Percentiles rank a stretch among this genome's conserved stretches.
phyloP scores from a whole-genome alignment of 2,329 filamentous ascomycete species.

The Passalora sequoiae region DNA sequence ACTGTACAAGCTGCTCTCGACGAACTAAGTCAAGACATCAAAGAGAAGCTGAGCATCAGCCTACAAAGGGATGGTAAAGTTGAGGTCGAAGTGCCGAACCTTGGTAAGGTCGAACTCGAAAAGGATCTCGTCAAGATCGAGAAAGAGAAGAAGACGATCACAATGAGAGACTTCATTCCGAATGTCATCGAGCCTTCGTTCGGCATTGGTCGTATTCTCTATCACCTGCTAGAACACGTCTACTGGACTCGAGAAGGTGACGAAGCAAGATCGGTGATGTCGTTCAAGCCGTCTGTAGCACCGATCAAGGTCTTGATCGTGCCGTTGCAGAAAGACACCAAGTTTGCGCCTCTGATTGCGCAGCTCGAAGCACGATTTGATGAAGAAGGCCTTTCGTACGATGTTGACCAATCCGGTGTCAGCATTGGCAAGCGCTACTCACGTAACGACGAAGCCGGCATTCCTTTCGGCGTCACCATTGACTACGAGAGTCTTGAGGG shows the following conservation, averaged over 20 bases:
- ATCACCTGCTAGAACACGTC: conserved; percentile 86
- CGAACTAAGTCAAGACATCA: conserved; percentile 70
- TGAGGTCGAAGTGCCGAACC: conserved; percentile 64
- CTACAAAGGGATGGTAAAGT: conserved; percentile 71
- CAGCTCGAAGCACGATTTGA: conserved; percentile 72
- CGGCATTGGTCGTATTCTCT: conserved; percentile 90
- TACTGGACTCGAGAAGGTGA: conserved; percentile 88
- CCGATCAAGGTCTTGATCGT: conserved; percentile 93
- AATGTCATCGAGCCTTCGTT: conserved; percentile 90
- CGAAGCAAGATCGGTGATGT: conserved; percentile 76
- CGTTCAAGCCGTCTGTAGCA: conserved; percentile 72
- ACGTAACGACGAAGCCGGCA: conserved; percentile 92
- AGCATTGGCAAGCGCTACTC: conserved; percentile 93
- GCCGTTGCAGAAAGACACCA: conserved; percentile 73
- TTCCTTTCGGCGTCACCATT: conserved; percentile 86
- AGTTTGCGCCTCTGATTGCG: conserved; percentile 73
- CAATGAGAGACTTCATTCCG: conserved; percentile 84
- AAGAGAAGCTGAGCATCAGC: conserved; percentile 71
- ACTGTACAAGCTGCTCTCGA: conserved; percentile 74
- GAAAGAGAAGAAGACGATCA: conserved; percentile 74
- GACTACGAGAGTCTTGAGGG: conserved; percentile 95
- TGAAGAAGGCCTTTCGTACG: conserved; percentile 70
- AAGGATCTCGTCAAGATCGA: conserved; percentile 79
- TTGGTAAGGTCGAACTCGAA: conserved; percentile 72
- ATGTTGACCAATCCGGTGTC: conserved; percentile 83